Evolutionary conservation across 768 basidiomycete genomes (phyloP), one percentile per base, ranked within the genome.

Genomic region (Dioszegia aurantiaca): DNA sequence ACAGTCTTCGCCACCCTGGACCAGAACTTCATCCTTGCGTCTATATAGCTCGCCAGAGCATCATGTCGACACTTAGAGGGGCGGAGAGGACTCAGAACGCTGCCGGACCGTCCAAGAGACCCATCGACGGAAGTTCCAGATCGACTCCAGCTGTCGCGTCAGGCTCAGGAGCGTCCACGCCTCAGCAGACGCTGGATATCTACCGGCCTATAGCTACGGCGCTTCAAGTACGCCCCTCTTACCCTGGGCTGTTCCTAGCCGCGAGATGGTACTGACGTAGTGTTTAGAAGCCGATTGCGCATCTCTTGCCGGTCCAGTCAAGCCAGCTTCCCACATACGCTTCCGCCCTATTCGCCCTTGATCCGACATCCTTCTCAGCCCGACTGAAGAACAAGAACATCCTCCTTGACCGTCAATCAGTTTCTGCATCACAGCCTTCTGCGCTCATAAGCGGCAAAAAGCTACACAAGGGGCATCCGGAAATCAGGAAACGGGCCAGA

Each of bases 351-450:
- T 56, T 76, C 19, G n/a, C 27, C 8, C 43, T 74, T 19, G 59
- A 63, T 28, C 60, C 60, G 12, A 44, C 44, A 14, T 57, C 65
- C 16, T 71, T 71, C 53, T 54, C 65, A 14, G 42, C 66, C 4
- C 66, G 75, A 47, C 56, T 76, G 4, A 48, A 63, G 16, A 59
- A 54, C 21, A 70, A 71, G 33, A 62, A 63, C 19, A 40, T 76
- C 27, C 41, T 68, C 8, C 56, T 64, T 21, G 45, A 46, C 12
- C 17, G 12, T 26, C 27, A 54, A 19, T 21, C 39, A 21, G 43
- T 59, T 12, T 8, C 56, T 4, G 44, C 51, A 2, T 23, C 26
- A 6, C 43, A 43, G 27, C 44, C 54, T 8, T 60, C 59, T n/a
- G 51, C 23, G 11, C 59, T 67, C 9, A 63, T 70, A 3, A 55